A percentile compares a stretch with the other conserved stretches of the same genome.
Evolutionary conservation across 768 basidiomycete species (phyloP).

Genomic region (Kwoniella sp.): DNA sequence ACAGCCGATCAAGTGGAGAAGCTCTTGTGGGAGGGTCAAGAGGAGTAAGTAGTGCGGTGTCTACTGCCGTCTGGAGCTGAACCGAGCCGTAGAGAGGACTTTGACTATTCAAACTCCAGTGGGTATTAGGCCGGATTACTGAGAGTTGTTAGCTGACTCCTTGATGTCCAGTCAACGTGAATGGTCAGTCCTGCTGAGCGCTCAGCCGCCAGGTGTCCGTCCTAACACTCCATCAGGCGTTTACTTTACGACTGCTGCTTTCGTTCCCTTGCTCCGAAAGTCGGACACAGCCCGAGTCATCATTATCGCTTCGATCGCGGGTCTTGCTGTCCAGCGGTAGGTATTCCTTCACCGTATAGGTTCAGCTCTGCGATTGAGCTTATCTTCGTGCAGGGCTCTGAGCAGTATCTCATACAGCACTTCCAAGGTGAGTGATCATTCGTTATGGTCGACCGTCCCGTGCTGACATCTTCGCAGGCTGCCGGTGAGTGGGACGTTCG

Average conservation of each 20-base stretch:
- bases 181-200: constrained; percentile 12
- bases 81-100: constrained; percentile 25
- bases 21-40: constrained; percentile 21
- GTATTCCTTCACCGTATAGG: not conserved
- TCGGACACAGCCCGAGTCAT: constrained; percentile 27
- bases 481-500: constrained; percentile 17
- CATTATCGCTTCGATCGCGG: constrained; percentile 42
- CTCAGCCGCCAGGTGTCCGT: not conserved
- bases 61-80: not conserved
- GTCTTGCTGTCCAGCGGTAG: constrained; percentile 33
- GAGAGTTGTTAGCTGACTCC: not conserved
- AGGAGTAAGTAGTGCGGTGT: constrained; percentile 22
- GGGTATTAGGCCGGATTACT: not conserved
- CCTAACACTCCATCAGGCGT: constrained; percentile 13
- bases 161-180: constrained; percentile 26
- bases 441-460: not conserved
- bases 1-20: constrained; percentile 25
- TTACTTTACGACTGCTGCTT: constrained; percentile 36
- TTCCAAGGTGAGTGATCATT: constrained; percentile 23
- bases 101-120: constrained; percentile 29
- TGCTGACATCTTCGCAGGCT: constrained; percentile 16
- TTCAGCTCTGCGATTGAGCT: not conserved
- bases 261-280: constrained; percentile 36
- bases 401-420: constrained; percentile 34
- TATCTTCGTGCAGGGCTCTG: constrained; percentile 9